phyloP scores from a whole-genome alignment of 2,329 filamentous ascomycete genomes.

The Paraphoma chrysanthemicola region DNA sequence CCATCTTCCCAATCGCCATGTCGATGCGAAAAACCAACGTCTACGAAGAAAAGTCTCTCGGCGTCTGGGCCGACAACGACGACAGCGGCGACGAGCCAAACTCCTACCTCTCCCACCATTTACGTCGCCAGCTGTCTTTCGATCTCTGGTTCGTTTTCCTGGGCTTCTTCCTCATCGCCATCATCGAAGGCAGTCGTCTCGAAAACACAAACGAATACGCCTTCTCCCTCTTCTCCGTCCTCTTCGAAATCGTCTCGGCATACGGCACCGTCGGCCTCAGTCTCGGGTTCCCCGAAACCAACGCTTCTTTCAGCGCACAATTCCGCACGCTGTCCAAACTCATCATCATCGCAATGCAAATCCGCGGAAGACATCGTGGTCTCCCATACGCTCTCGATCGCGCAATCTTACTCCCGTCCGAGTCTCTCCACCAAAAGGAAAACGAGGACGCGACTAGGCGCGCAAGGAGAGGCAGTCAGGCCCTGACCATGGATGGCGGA shows the following conservation, averaged over 20 bases:
- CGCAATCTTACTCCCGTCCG: conserved; percentile 72
- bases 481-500: conserved; percentile 16
- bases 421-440: conserved; percentile 68
- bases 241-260: conserved; percentile 52
- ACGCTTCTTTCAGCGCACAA: conserved; percentile 82
- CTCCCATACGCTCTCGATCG: conserved; percentile 72
- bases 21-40: conserved; percentile 93
- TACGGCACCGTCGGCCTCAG: conserved; percentile 88
- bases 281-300: conserved; percentile 77
- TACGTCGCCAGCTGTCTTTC: conserved; percentile 92
- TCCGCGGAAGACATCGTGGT: conserved; percentile 70
- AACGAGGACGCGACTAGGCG: conserved; percentile 58
- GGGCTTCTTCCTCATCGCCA: conserved; percentile 89
- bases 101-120: conserved; percentile 88
- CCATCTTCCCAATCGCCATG: conserved; percentile 95
- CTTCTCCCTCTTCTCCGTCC: conserved; percentile 57
- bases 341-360: conserved; percentile 71
- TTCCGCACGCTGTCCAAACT: conserved; percentile 76
- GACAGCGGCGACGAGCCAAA: conserved; percentile 61
- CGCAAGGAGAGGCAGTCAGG: conserved; percentile 34
- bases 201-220: conserved; percentile 64
- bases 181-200: conserved; percentile 80
- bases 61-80: conserved; percentile 67
- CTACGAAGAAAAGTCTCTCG: conserved; percentile 89
- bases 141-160: conserved; percentile 97